phyloP scores from a whole-genome alignment of 108 stramenopile species.

The Conticribra guillardii region DNA sequence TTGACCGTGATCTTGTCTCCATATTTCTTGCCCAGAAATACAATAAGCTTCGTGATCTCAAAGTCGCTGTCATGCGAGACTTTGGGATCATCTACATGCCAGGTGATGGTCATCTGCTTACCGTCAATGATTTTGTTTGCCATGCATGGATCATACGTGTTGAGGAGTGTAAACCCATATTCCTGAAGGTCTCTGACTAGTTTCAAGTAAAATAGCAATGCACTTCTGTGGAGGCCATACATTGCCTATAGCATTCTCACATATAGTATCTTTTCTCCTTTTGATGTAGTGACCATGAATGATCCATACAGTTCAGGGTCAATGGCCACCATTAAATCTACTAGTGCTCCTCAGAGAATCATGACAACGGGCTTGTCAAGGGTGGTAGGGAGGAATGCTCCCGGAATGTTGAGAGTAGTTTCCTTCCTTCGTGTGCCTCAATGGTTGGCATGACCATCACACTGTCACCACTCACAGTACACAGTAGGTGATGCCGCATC shows the following conservation, averaged over 20 bases:
- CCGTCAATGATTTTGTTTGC: conserved; percentile 47
- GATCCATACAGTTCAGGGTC: not conserved
- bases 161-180: conserved; percentile 38
- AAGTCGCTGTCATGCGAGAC: conserved; percentile 8
- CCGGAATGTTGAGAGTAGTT: conserved; percentile 51
- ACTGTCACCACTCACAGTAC: conserved; percentile 18
- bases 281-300: not conserved
- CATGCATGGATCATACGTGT: conserved; percentile 56
- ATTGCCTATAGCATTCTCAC: conserved; percentile 48
- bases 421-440: conserved; percentile 57
- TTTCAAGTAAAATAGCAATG: conserved; percentile 1
- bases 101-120: conserved; percentile 27
- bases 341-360: conserved; percentile 5
- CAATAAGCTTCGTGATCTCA: not conserved
- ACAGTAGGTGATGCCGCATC: conserved; percentile 49
- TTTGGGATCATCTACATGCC: conserved; percentile 38
- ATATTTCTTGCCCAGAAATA: not conserved
- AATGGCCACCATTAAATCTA: conserved; percentile 18
- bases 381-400: conserved; percentile 56
- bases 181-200: conserved; percentile 1
- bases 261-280: conserved; percentile 36
- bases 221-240: conserved; percentile 7
- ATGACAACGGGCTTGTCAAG: conserved; percentile 31
- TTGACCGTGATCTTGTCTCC: conserved; percentile 1
- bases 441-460: conserved; percentile 35